Conservation (phyloP, 345 rosid genomes). For the Moringa oleifera region DNA sequence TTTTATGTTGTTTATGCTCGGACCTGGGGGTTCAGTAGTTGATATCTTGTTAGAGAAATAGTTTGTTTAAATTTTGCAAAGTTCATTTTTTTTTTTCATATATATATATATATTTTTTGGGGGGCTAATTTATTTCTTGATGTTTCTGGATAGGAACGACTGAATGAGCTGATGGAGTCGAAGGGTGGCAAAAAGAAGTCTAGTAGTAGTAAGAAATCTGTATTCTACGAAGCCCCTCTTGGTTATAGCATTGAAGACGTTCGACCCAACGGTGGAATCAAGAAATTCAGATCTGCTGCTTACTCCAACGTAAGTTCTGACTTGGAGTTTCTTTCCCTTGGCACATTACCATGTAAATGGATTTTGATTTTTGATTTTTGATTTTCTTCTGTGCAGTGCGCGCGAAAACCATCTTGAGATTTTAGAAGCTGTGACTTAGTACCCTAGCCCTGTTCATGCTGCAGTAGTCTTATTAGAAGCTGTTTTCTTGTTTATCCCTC, state of each 20-base stretch:
- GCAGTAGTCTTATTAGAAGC: slow-evolving; percentile 23
- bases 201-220: slow-evolving; percentile 68
- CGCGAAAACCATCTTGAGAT: slow-evolving; percentile 82
- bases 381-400: slow-evolving; percentile 47
- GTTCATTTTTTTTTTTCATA: too few species aligned
- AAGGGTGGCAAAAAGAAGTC: slow-evolving; percentile 94
- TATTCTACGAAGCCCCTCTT: slow-evolving; percentile 92
- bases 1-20: too few species aligned
- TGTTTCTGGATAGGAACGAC: slow-evolving; percentile 21
- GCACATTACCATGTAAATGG: background rate
- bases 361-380: slow-evolving; percentile 2
- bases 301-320: slow-evolving; percentile 60
- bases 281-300: slow-evolving; percentile 98
- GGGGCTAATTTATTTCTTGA: background rate
- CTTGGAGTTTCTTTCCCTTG: background rate
- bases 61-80: too few species aligned
- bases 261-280: slow-evolving; percentile 97
- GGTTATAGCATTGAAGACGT: slow-evolving; percentile 99
- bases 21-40: too few species aligned
- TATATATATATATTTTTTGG: too few species aligned
- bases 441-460: slow-evolving; percentile 3
- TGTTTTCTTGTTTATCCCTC: slow-evolving; percentile 33
- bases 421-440: slow-evolving; percentile 5
- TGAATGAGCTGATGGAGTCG: slow-evolving; percentile 96
- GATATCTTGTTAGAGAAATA: too few species aligned